Evolutionary conservation across 345 rosid species (phyloP).

Genomic region (Murraya koenigii): DNA sequence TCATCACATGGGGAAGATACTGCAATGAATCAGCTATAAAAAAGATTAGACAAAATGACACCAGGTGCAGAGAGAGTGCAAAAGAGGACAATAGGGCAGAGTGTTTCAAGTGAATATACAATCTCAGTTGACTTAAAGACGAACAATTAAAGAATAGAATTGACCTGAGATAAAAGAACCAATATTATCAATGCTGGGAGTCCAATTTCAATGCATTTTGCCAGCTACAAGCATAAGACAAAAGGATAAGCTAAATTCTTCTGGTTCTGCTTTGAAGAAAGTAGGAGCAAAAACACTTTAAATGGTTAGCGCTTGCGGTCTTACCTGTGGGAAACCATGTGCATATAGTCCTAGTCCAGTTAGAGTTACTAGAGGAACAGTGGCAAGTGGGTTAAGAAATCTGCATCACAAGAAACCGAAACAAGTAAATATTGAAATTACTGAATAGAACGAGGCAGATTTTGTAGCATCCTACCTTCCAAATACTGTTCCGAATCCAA

Average conservation of each 20-base stretch:
- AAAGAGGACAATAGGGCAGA: background rate
- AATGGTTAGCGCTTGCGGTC: background rate
- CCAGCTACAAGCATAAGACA: slow-evolving; percentile 43
- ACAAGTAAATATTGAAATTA: background rate
- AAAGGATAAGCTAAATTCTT: background rate
- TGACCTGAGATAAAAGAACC: slow-evolving; percentile 76
- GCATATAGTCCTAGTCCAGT: slow-evolving; percentile 77
- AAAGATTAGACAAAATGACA: background rate
- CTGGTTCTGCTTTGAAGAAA: background rate
- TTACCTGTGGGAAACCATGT: slow-evolving; percentile 77
- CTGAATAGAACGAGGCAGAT: background rate
- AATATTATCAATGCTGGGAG: slow-evolving; percentile 70
- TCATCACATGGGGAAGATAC: slow-evolving; percentile 63
- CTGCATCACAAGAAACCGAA: slow-evolving; percentile 37
- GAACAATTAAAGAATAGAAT: slow-evolving; percentile 6
- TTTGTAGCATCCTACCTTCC: slow-evolving; percentile 37
- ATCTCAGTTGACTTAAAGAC: background rate
- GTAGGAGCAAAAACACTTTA: background rate
- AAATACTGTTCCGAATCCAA: slow-evolving; percentile 79
- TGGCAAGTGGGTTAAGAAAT: slow-evolving; percentile 76
- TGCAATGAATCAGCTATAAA: slow-evolving; percentile 26
- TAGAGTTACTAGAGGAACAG: slow-evolving; percentile 77
- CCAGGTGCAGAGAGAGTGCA: background rate
- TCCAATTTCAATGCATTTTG: slow-evolving; percentile 76
- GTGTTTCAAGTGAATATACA: background rate